A percentile compares a stretch with the other conserved stretches of the same genome.
Evolutionary conservation across 2,329 filamentous ascomycete species (phyloP).

Genomic region (Nakataea oryzae): DNA sequence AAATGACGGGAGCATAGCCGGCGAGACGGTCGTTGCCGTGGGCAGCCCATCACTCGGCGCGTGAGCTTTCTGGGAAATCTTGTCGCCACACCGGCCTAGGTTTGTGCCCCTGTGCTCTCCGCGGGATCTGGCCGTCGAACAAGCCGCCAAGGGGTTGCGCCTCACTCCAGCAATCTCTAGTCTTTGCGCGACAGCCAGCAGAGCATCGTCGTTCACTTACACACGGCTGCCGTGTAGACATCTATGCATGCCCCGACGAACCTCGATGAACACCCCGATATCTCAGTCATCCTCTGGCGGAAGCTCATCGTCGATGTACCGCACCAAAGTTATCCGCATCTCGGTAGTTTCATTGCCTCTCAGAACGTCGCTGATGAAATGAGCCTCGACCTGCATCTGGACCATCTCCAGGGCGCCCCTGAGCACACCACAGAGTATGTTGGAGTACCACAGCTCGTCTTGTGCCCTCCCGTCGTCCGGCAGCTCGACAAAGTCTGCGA

Average conservation of each 20-base stretch:
- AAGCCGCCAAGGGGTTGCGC: not conserved
- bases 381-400: constrained; percentile 96
- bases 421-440: constrained; percentile 88
- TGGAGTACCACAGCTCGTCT: constrained; percentile 97
- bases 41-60: no score
- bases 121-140: not conserved
- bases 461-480: constrained; percentile 93
- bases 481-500: constrained; percentile 94
- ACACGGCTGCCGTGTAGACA: not conserved
- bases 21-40: no score
- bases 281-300: constrained; percentile 85
- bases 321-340: constrained; percentile 84
- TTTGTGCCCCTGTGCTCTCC: not conserved
- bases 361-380: constrained; percentile 89
- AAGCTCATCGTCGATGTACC: constrained; percentile 96
- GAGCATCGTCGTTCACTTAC: no score
- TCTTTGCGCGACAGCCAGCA: no score
- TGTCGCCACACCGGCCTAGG: not conserved
- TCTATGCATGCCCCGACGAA: not conserved
- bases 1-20: no score
- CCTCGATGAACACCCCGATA: not conserved
- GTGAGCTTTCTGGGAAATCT: not conserved
- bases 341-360: constrained; percentile 93
- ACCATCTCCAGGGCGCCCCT: constrained; percentile 95
- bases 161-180: not conserved